Base-by-base conservation (phyloP, 2,329 filamentous ascomycete genomes). In the Penicillium sp. region DNA sequence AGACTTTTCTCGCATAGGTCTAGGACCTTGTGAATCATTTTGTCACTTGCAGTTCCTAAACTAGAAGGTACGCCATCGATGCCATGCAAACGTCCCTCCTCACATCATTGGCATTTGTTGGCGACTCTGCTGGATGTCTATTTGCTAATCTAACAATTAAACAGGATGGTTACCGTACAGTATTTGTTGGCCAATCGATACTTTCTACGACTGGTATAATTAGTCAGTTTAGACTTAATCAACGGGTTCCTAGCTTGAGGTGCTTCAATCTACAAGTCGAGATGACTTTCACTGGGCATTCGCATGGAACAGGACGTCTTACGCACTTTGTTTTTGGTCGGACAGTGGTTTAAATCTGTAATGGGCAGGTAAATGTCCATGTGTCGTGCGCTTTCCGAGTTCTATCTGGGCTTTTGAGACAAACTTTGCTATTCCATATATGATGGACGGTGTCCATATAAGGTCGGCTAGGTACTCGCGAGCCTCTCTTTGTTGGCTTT, bases 91-190 rank as follows among this genome's bases (percentile, higher is more conserved):
- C 56, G 19, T 40, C 38, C 7, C 38, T 40, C 16, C 19, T 68
- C 26, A 51, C 54, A 6, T 68, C 65, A 1, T 37, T 68, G 3
- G 33, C 64, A 16, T 68, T 66, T 52, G 64, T 68, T 45, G 65
- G 65, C 19, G 66, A 68, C 52, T 66, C 63, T 26, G 49, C 65
- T 10, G 65, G 65, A n/a, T 66, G 65, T 42, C 42, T 67, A 3
- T 35, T 55, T 11, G 65, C 65, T 19, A 61, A 61, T 10, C 63
- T 61, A 28, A 57, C 58, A 2, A 68, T 68, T 42, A 65, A 67
- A 43, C 61, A 51, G 25, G 58, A 49, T 33, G 65, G 65, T 13
- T 65, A 67, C 25, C 65, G 63, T 35, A 19, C 38, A 42, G 38
- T 42, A 11, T 67, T 67, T 35, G 59, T 55, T 35, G 55, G 14